Conservation (phyloP, 345 rosid species). For the Camelina hispida region DNA sequence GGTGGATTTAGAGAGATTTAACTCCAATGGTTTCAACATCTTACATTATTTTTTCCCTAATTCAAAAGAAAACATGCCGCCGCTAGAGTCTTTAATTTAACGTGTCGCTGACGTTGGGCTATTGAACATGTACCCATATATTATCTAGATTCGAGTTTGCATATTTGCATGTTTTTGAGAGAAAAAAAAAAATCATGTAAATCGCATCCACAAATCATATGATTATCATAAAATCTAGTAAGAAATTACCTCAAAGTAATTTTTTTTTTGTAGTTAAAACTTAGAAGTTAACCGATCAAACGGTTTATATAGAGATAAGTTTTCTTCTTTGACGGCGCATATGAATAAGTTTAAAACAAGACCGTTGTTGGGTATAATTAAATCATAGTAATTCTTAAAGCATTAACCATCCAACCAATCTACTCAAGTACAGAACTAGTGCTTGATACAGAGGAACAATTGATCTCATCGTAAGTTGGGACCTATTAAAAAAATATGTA, state of each 20-base stretch:
- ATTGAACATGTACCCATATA: too few relatives aligned
- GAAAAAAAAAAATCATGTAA: not conserved
- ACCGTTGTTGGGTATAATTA: conserved; percentile 2
- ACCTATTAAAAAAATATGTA: conserved; percentile 22
- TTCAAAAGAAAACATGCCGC: too few relatives aligned
- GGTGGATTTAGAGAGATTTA: too few relatives aligned
- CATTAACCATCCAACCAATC: conserved; percentile 36
- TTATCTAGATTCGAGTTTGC: too few relatives aligned
- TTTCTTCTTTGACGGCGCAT: conserved; percentile 17
- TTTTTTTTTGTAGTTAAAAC: not conserved
- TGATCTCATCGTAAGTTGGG: conserved; percentile 47
- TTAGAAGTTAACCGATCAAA: not conserved
- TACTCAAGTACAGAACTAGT: conserved; percentile 35
- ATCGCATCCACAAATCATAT: not conserved
- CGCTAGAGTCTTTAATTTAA: too few relatives aligned
- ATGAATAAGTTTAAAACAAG: not conserved
- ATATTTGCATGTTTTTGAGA: too few relatives aligned
- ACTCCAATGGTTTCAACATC: too few relatives aligned
- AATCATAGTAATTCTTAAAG: conserved; percentile 19
- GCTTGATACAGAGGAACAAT: conserved; percentile 45
- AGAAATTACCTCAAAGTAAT: not conserved
- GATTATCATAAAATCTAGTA: not conserved
- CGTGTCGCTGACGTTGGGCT: too few relatives aligned
- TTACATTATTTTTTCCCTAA: too few relatives aligned
- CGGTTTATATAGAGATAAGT: not conserved